phyloP scores from a whole-genome alignment of 331 rosid genomes.

The Saraca asoca region DNA sequence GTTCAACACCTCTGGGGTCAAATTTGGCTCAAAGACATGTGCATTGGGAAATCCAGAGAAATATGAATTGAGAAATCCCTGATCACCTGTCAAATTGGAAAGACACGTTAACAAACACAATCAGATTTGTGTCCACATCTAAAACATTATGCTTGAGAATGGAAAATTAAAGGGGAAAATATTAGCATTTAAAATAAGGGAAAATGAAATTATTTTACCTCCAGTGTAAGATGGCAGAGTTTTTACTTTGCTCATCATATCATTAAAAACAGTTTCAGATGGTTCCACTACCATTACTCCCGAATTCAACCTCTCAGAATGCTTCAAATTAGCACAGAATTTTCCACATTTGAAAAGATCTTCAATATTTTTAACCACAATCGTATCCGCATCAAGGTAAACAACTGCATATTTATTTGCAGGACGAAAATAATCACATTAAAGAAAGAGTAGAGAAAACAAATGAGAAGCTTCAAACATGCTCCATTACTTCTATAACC shows the following conservation, averaged over 20 bases:
- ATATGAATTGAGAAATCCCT: slow-evolving; percentile 96
- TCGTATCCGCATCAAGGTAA: slow-evolving; percentile 94
- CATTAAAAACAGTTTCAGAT: slow-evolving; percentile 72
- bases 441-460: too few species aligned
- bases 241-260: slow-evolving; percentile 82
- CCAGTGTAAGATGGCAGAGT: slow-evolving; percentile 87
- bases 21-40: slow-evolving; percentile 82
- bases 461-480: slow-evolving; percentile 1
- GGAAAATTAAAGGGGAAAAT: slow-evolving; percentile 5
- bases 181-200: background rate
- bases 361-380: slow-evolving; percentile 81
- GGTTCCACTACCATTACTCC: slow-evolving; percentile 99
- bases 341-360: slow-evolving; percentile 93
- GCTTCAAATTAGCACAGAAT: slow-evolving; percentile 98
- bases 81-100: slow-evolving; percentile 71
- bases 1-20: slow-evolving; percentile 50
- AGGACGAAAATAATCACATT: background rate
- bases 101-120: slow-evolving; percentile 21
- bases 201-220: slow-evolving; percentile 46
- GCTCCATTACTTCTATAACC: slow-evolving; percentile 24
- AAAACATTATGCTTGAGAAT: background rate
- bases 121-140: slow-evolving; percentile 9
- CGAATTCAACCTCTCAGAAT: slow-evolving; percentile 95
- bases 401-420: slow-evolving; percentile 69
- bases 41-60: slow-evolving; percentile 85